Evolutionary conservation across 1,139 yeast species (phyloP).

Genomic region (Pichia kudriavzevii): DNA sequence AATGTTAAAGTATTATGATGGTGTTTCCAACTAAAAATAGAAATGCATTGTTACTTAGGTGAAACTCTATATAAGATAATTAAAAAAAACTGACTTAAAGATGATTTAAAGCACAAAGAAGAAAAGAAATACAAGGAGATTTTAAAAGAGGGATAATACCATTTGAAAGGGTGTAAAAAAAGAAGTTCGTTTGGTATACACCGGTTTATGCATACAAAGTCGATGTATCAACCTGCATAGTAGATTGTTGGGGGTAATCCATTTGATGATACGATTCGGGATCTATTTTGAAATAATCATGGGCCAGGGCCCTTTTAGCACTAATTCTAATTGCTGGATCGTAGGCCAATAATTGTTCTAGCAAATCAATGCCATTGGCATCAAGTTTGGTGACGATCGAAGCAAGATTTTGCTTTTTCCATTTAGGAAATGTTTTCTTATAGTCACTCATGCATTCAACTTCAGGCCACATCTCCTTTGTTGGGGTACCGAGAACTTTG

Average conservation of each 20-base stretch:
- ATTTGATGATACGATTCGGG: conserved; percentile 17
- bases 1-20: no score
- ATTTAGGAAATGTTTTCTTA: conserved; percentile 92
- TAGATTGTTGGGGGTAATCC: conserved; percentile 28
- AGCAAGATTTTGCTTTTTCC: conserved; percentile 70
- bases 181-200: no score
- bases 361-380: conserved; percentile 71
- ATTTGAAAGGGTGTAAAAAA: no score
- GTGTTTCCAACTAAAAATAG: no score
- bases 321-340: conserved; percentile 93
- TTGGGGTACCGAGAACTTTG: conserved; percentile 90
- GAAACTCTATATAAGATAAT: no score
- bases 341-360: conserved; percentile 72
- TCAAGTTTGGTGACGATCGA: conserved; percentile 77
- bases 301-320: conserved; percentile 86
- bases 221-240: conserved; percentile 30
- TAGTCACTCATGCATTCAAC: conserved; percentile 90
- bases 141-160: no score
- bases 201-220: conserved; percentile 23
- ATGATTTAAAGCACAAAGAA: no score
- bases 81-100: no score
- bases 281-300: conserved; percentile 78
- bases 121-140: no score
- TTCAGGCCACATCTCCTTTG: conserved; percentile 93
- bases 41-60: no score